phyloP scores from a whole-genome alignment of 2,329 filamentous ascomycete genomes.

The Aspergillus pseudotamarii region DNA sequence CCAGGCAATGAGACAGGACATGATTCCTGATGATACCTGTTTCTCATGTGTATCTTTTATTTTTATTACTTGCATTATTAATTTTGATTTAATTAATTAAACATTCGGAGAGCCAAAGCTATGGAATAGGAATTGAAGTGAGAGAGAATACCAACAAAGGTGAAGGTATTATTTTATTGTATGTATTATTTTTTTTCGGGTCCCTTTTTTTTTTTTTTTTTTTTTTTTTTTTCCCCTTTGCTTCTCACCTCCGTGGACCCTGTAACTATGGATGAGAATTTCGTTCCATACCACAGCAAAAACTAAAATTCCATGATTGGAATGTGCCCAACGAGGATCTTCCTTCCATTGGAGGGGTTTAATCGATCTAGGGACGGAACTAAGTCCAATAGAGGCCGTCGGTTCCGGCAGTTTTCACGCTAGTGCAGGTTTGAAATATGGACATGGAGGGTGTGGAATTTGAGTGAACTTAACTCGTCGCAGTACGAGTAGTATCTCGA shows the following conservation, averaged over 20 bases:
- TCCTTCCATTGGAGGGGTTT: neutral
- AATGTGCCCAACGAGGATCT: neutral
- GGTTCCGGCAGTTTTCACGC: conserved; percentile 2
- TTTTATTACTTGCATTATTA: neutral
- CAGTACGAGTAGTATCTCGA: too few species aligned
- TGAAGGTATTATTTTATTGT: too few species aligned
- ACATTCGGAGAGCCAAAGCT: neutral
- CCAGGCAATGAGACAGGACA: conserved; percentile 2
- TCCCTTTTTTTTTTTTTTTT: too few species aligned
- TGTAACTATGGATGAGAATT: conserved; percentile 2
- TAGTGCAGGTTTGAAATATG: conserved; percentile 4
- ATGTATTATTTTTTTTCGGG: too few species aligned
- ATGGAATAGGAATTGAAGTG: neutral
- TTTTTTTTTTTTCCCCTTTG: neutral
- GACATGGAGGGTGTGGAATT: neutral
- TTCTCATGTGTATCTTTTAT: neutral
- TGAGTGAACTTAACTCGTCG: neutral
- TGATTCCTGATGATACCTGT: neutral
- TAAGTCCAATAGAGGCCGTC: neutral
- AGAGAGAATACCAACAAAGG: neutral
- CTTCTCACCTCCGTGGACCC: neutral
- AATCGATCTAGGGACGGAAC: neutral
- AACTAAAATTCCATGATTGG: conserved; percentile 5
- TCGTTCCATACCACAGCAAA: neutral
- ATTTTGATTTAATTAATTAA: neutral